These are phyloP conservation scores for Rhizopogon parksii DNA, from an alignment of 1,284 basidiomycete species.

Conservation along the genomic window DNA sequence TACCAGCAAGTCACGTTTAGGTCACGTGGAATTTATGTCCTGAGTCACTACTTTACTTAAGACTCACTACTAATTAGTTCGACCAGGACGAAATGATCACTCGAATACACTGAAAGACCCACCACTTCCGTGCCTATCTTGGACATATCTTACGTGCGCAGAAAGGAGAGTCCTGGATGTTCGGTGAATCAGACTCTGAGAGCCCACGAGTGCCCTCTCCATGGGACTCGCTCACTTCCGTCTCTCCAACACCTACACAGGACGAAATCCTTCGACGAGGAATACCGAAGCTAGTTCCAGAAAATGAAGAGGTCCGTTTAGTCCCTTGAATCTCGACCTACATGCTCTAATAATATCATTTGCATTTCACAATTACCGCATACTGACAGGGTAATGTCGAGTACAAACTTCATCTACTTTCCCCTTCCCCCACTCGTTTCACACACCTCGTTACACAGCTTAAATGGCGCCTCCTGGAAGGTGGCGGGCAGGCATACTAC, in stretches of 20 bases:
- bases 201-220: constrained; percentile 71
- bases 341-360: not conserved
- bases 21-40: not conserved
- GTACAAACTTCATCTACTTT: constrained; percentile 78
- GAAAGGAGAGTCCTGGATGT: constrained; percentile 41
- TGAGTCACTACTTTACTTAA: not conserved
- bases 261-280: constrained; percentile 1
- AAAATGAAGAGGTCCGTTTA: constrained; percentile 52
- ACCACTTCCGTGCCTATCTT: constrained; percentile 7
- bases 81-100: constrained; percentile 40
- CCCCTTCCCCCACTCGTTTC: constrained; percentile 66
- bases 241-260: constrained; percentile 34
- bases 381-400: constrained; percentile 65
- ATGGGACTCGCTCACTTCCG: constrained; percentile 67
- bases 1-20: not conserved
- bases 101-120: constrained; percentile 46
- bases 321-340: not conserved
- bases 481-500: constrained; percentile 87
- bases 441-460: constrained; percentile 84
- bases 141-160: constrained; percentile 5
- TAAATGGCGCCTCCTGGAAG: constrained; percentile 90
- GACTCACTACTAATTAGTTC: no score
- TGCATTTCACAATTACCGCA: not conserved
- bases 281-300: constrained; percentile 60
- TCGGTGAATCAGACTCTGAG: constrained; percentile 72